phyloP scores from a whole-genome alignment of 495 filamentous ascomycete genomes.

The Lasiosphaeris hirsuta region DNA sequence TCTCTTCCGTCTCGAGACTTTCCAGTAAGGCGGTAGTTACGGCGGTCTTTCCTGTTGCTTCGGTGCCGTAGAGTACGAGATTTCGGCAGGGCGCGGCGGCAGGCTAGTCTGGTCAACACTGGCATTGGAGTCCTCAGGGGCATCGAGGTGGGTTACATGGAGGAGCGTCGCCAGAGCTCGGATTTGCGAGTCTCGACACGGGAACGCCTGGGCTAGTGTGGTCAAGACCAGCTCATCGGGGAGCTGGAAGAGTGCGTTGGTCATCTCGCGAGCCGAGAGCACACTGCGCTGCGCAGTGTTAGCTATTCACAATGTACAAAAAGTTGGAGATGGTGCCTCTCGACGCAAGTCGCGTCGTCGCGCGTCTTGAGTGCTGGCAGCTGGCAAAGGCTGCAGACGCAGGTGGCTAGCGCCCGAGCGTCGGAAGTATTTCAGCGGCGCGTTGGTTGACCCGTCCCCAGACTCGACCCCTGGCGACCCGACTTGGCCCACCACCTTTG shows the following conservation, averaged over 20 bases:
- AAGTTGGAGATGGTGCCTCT: no score
- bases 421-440: no score
- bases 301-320: no score
- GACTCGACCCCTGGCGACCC: no score
- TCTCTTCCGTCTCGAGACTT: conserved; percentile 16
- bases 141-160: conserved; percentile 39
- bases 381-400: no score
- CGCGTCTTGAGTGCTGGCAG: no score
- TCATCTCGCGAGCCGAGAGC: conserved; percentile 9
- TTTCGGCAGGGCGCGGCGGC: conserved; percentile 48
- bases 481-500: no score
- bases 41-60: conserved; percentile 85
- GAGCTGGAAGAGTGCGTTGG: conserved; percentile 38
- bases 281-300: no score
- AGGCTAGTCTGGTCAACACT: conserved; percentile 28
- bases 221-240: conserved; percentile 52
- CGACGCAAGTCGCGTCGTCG: no score
- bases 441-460: no score
- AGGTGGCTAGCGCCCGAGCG: no score
- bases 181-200: conserved; percentile 63
- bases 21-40: conserved; percentile 62
- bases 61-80: conserved; percentile 78
- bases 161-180: conserved; percentile 61
- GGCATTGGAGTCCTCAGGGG: no score
- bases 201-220: conserved; percentile 47